These are phyloP conservation scores for Wickerhamomyces sp. DNA, from an alignment of 1,139 yeast genomes.

Conservation along the genomic window DNA sequence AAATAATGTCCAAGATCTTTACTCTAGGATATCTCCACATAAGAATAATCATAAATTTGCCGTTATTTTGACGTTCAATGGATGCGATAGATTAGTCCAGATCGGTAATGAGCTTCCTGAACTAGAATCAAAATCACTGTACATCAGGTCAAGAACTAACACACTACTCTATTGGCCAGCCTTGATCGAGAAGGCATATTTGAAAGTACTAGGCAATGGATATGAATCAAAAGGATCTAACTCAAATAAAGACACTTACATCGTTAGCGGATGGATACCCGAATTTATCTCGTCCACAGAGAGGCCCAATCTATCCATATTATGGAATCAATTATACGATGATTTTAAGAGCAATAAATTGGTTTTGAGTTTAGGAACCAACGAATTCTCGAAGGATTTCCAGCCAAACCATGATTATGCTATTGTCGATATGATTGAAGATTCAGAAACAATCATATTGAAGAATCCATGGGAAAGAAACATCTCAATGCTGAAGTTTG, in stretches of 20 bases:
- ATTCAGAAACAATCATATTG: slow-evolving; percentile 29
- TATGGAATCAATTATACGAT: slow-evolving; percentile 33
- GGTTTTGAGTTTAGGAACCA: slow-evolving; percentile 69
- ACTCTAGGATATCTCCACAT: slow-evolving; percentile 30
- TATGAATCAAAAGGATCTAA: slow-evolving; percentile 76
- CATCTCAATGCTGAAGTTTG: slow-evolving; percentile 24
- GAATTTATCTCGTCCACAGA: slow-evolving; percentile 41
- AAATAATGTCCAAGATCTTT: slow-evolving; percentile 17
- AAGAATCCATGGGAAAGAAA: slow-evolving; percentile 44
- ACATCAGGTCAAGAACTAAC: slow-evolving; percentile 39
- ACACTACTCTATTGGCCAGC: slow-evolving; percentile 59
- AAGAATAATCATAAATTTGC: slow-evolving; percentile 30
- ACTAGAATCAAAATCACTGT: slow-evolving; percentile 23
- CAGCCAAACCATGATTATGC: slow-evolving; percentile 72
- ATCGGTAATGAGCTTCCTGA: slow-evolving; percentile 45
- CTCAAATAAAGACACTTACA: slow-evolving; percentile 67
- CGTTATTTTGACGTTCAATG: slow-evolving; percentile 51
- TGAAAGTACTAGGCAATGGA: slow-evolving; percentile 50
- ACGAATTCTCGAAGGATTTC: slow-evolving; percentile 41
- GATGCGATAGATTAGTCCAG: slow-evolving; percentile 46
- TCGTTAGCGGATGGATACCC: slow-evolving; percentile 72
- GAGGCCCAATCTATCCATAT: slow-evolving; percentile 24
- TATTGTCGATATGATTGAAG: slow-evolving; percentile 33
- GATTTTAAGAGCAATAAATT: slow-evolving; percentile 33
- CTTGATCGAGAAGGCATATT: slow-evolving; percentile 69